Evolutionary conservation across 257 asterid genomes (phyloP).

Genomic region (Parsonsia alboflavescens): DNA sequence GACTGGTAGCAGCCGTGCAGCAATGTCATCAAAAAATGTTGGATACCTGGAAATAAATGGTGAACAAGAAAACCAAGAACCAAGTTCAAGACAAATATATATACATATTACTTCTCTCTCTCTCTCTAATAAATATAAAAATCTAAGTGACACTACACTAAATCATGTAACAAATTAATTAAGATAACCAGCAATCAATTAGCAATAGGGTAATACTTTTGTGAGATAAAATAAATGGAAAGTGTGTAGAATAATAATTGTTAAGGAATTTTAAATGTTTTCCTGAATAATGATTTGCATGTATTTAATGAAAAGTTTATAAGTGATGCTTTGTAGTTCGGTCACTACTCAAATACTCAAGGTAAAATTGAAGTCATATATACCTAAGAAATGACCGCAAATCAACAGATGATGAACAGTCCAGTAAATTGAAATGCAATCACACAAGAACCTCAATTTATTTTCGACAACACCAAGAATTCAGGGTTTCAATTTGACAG

Average conservation of each 20-base stretch:
- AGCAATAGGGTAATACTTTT: background rate
- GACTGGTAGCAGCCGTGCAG: constrained; percentile 93
- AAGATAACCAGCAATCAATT: background rate
- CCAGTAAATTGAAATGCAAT: background rate
- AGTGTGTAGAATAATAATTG: background rate
- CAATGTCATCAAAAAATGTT: constrained; percentile 91
- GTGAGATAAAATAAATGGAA: background rate
- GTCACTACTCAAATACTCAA: background rate
- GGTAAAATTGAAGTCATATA: background rate
- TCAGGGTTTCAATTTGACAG: background rate
- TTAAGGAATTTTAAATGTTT: background rate
- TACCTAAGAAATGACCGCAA: background rate
- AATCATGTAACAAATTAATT: background rate
- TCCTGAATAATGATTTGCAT: background rate
- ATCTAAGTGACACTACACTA: background rate
- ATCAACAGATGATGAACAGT: background rate
- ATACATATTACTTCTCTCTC: background rate
- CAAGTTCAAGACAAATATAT: background rate
- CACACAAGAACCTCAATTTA: background rate
- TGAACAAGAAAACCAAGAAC: constrained; percentile 1
- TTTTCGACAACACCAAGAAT: background rate
- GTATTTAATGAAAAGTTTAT: background rate
- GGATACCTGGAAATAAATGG: constrained; percentile 59
- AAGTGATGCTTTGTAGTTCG: background rate
- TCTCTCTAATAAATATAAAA: background rate